Base-by-base conservation (phyloP, 345 rosid genomes). In the Melastoma malabathricum region DNA sequence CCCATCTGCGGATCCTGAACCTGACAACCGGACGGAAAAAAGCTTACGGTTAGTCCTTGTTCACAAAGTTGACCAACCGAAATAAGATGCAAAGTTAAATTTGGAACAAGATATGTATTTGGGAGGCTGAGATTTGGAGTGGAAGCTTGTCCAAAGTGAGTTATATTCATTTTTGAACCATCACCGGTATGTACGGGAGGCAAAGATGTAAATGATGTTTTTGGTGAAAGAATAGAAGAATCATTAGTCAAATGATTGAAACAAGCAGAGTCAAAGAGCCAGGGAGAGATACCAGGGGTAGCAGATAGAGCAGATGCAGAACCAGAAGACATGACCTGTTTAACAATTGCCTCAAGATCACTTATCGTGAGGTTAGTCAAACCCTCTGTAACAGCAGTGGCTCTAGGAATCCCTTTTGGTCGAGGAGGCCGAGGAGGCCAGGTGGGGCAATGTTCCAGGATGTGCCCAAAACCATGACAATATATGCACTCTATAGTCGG, bases 41-140 rank as follows among this genome's bases (percentile, higher is more conserved):
- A 55, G 8, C 12, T 3, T 14, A 50, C 6, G 4, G 18, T 31
- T 10, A 61, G 41, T 2, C 46, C 27, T 6, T 18, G 31, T 15
- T 60, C 58, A 51, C 50, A 60, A 1, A 66, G 27, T 13, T 56
- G 41, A 5, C 46, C 58, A 14, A 48, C 43, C 0, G 3, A 64
- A 4, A 59, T 16, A 22, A 64, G 45, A 44, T 58, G 52, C 4
- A 59, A 14, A 13, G 51, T 22, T 5, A 47, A 10, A 18, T 64
- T 64, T 1, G 54, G 39, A 5, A 57, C 34, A 5, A 45, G 7
- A 18, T 18, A 51, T 1, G 20, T 52, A 23, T 15, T 12, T 0
- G 17, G 20, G 8, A 39, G 13, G 0, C 25, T 8, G 1, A 52
- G 14, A 3, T 31, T 34, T 5, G 29, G 10, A 0, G 27, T 20